Evolutionary conservation across 805 yeast species (phyloP).

Genomic region (Candida pseudofarinosa): DNA sequence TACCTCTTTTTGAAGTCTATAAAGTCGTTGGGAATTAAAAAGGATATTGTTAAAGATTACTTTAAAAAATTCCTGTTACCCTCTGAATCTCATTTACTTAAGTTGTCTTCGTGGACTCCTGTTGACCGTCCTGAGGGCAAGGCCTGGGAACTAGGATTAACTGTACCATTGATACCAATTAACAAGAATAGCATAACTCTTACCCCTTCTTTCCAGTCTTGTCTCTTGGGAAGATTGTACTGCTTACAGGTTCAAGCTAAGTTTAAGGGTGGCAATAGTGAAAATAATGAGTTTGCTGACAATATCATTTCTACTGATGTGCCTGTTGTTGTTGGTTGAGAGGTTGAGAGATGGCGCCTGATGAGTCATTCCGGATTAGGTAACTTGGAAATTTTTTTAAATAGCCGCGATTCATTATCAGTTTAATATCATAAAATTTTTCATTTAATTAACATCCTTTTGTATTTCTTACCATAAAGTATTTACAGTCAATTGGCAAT

Average conservation of each 20-base stretch:
- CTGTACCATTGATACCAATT: slow-evolving; percentile 38
- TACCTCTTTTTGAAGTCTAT: slow-evolving; percentile 36
- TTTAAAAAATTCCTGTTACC: slow-evolving; percentile 25
- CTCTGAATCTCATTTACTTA: slow-evolving; percentile 20
- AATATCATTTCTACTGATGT: slow-evolving; percentile 31
- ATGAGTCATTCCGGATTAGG: slow-evolving; percentile 25
- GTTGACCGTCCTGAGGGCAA: slow-evolving; percentile 12
- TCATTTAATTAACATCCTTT: slow-evolving; percentile 2
- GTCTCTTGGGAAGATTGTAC: slow-evolving; percentile 58
- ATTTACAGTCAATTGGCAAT: background rate
- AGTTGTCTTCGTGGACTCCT: slow-evolving; percentile 9
- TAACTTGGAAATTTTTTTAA: slow-evolving; percentile 9
- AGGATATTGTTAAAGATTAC: slow-evolving; percentile 36
- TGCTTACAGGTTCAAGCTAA: slow-evolving; percentile 46
- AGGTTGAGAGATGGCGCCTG: background rate
- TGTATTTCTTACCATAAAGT: background rate
- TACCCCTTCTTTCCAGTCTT: slow-evolving; percentile 60
- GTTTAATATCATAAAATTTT: slow-evolving; percentile 10
- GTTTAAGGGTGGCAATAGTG: slow-evolving; percentile 38
- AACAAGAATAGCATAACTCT: slow-evolving; percentile 47
- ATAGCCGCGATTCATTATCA: slow-evolving; percentile 37
- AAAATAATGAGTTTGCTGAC: slow-evolving; percentile 28
- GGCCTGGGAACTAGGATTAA: slow-evolving; percentile 28
- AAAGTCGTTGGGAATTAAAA: slow-evolving; percentile 34
- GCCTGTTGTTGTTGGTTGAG: slow-evolving; percentile 34